A percentile compares a stretch with the other conserved stretches of the same genome.
These are phyloP conservation scores for Saccharomycopsis synnaedendra DNA, from an alignment of 805 yeast genomes.

Conservation along the genomic window DNA sequence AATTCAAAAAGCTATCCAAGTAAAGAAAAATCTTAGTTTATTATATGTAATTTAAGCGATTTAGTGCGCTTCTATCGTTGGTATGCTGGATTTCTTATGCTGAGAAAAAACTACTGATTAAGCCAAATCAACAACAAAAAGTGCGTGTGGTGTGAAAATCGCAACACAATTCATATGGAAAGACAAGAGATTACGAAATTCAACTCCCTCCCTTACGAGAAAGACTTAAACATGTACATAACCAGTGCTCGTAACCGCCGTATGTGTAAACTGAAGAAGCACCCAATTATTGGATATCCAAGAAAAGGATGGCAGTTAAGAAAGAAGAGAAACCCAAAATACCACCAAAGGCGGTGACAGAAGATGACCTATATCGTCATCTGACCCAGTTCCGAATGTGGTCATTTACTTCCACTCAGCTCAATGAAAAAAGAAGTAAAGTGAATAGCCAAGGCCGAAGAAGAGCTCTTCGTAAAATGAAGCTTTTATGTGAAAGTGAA, in stretches of 20 bases:
- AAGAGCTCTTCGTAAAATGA: constrained; percentile 24
- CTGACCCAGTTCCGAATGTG: constrained; percentile 77
- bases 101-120: no score
- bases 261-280: neutral
- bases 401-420: constrained; percentile 62
- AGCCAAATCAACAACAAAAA: no score
- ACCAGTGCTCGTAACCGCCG: neutral
- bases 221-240: neutral
- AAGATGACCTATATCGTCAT: constrained; percentile 80
- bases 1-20: no score
- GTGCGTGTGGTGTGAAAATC: no score
- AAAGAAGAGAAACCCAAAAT: neutral
- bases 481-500: constrained; percentile 22
- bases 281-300: neutral
- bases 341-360: constrained; percentile 33
- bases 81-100: no score
- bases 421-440: constrained; percentile 34
- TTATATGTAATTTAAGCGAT: no score
- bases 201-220: no score
- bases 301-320: constrained; percentile 1
- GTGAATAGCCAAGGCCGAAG: constrained; percentile 46
- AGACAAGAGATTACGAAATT: no score
- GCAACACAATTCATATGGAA: no score
- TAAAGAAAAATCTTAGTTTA: no score
- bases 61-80: no score